Conservation (phyloP, 2,329 filamentous ascomycete species). For the Aspergillus ruber region DNA sequence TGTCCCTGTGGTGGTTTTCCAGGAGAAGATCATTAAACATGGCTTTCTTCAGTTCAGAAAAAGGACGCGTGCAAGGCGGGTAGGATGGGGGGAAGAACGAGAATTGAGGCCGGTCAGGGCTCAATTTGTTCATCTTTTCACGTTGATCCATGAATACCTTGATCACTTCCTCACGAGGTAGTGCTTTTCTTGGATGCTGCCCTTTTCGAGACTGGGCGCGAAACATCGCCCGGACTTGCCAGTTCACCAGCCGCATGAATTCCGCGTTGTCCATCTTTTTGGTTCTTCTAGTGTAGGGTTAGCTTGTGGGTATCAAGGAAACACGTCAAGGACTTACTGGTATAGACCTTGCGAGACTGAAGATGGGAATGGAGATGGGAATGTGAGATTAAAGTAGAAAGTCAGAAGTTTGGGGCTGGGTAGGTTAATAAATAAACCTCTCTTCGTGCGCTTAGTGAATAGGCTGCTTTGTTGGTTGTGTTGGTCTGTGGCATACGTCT, state of each 20-base stretch:
- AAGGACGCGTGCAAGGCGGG: slow-evolving; percentile 7
- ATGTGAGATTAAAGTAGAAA: no score
- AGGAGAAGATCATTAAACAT: slow-evolving; percentile 27
- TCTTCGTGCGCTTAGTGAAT: no score
- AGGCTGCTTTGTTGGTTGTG: no score
- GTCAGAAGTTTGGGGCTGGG: no score
- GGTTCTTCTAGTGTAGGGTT: not conserved
- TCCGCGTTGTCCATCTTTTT: not conserved
- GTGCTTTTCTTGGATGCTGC: not conserved
- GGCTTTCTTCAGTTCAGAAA: slow-evolving; percentile 17
- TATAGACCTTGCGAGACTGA: no score
- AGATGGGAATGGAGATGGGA: no score
- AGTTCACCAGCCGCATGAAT: not conserved
- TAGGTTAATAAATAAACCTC: no score
- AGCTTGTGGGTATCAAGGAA: no score
- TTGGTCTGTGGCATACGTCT: no score
- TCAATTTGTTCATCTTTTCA: not conserved
- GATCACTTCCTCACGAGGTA: not conserved
- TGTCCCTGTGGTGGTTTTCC: slow-evolving; percentile 37
- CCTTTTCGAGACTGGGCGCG: not conserved
- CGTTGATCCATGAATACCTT: not conserved
- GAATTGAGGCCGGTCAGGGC: not conserved
- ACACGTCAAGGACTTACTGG: no score
- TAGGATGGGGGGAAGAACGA: slow-evolving; percentile 17
- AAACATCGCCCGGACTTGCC: not conserved